Evolutionary conservation across 768 basidiomycete genomes (phyloP), one percentile per base, ranked within the genome.

Genomic region (Crepidotus variabilis): DNA sequence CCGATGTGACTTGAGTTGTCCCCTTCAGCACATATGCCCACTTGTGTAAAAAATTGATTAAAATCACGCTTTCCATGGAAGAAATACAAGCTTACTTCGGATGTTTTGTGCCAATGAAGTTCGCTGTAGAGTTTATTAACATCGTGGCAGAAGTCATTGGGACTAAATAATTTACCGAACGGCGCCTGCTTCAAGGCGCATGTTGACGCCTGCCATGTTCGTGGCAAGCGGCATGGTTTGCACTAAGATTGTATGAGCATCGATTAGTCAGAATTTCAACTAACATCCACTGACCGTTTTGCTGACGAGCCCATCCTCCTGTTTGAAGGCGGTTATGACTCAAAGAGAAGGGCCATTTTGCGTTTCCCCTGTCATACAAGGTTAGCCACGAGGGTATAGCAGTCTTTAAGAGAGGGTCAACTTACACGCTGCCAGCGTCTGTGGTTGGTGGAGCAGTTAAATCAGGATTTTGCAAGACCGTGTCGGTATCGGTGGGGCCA

Each of bases 261-360:
- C 18, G 39, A 43, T 43, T 11, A 43, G 13, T 5, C 5, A 43
- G 28, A 28, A 28, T 28, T 8, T 28, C 48, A 65, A 9, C 28
- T 28, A 28, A 28, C 8, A 28, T 28, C 28, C 28, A 52, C 76
- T 21, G 51, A 80, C 85, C 58, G 58, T 83, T 87, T 65, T 86
- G 79, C 62, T 84, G 76, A 47, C 84, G 75, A 22, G 85, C 80
- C 84, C 85, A 87, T 1, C 86, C 86, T 18, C 85, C 86, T 3
- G 75, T 73, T 52, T 79, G 77, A 6, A 87, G 60, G 28, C 83
- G 80, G 62, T 76, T 85, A 61, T 84, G 83, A 57, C 84, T 85
- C 21, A 84, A 65, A 49, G 79, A 72, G 63, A 86, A 83, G 0
- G 85, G 80, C 86, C 86, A 87, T 61, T 86, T 87, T 57, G 75